Conservation (phyloP, 1,284 basidiomycete species). For the Rhodotorula sp. region DNA sequence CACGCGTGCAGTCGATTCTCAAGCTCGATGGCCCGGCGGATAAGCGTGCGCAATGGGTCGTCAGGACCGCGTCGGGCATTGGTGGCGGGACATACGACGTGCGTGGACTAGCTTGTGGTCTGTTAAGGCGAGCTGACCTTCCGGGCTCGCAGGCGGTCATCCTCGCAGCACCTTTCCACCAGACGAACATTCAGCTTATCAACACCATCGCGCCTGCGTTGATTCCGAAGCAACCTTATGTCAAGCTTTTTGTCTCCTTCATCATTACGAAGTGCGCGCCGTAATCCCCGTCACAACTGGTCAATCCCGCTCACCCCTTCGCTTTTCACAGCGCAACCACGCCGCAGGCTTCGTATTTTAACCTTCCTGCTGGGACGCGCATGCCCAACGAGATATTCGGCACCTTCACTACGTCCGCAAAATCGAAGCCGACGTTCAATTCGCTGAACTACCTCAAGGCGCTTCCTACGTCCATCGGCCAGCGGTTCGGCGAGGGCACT, state of each 20-base stretch:
- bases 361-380: conserved; percentile 55
- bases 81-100: conserved; percentile 37
- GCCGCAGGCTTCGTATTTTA: conserved; percentile 73
- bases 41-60: conserved; percentile 42
- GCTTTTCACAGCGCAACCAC: conserved; percentile 52
- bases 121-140: too few relatives aligned
- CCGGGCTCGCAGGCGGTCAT: conserved; percentile 59
- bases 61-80: conserved; percentile 28
- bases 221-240: conserved; percentile 71
- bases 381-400: conserved; percentile 71
- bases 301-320: neutral
- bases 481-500: neutral
- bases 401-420: conserved; percentile 59
- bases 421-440: conserved; percentile 75
- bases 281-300: too few relatives aligned
- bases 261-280: conserved; percentile 65
- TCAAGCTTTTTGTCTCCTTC: conserved; percentile 84
- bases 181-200: conserved; percentile 55
- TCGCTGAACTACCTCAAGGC: conserved; percentile 80
- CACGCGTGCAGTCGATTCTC: conserved; percentile 62
- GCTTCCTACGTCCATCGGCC: conserved; percentile 47
- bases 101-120: neutral
- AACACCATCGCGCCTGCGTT: conserved; percentile 49
- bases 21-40: conserved; percentile 27
- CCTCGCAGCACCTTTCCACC: conserved; percentile 74